Conservation (phyloP, 2,329 filamentous ascomycete species). For the Aspergillus sp. region DNA sequence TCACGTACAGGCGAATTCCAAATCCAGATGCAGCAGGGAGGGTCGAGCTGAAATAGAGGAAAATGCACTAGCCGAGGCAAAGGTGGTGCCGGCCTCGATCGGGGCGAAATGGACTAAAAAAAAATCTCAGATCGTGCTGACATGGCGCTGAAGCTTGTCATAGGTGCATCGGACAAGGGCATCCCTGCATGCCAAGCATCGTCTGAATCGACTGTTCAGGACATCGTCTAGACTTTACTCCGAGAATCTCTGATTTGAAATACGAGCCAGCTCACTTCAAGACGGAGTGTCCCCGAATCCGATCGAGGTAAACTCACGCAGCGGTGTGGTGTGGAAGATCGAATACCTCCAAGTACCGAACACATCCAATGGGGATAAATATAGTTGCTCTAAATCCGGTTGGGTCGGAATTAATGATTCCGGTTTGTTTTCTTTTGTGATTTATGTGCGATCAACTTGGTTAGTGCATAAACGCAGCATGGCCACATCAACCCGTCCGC, state of each 20-base stretch:
- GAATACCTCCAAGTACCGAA: no score
- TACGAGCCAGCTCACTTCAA: not conserved
- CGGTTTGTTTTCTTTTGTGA: no score
- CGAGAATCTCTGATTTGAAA: not conserved
- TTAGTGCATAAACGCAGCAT: not conserved
- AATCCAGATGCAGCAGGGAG: no score
- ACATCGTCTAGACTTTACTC: not conserved
- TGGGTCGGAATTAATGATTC: no score
- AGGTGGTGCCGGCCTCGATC: not conserved
- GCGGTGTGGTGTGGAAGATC: no score
- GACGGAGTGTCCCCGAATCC: no score
- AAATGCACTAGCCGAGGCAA: no score
- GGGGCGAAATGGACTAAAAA: not conserved
- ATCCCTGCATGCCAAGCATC: conserved; percentile 2
- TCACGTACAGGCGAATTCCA: no score
- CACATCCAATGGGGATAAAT: no score
- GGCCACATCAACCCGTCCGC: not conserved
- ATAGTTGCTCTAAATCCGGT: no score
- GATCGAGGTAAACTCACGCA: no score
- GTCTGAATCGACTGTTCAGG: not conserved
- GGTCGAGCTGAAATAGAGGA: no score
- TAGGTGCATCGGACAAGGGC: not conserved
- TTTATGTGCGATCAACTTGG: not conserved
- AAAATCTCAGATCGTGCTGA: not conserved
- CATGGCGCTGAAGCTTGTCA: not conserved